Base-by-base conservation (phyloP, 352 stramenopile species). In the Phytopythium boreale region DNA sequence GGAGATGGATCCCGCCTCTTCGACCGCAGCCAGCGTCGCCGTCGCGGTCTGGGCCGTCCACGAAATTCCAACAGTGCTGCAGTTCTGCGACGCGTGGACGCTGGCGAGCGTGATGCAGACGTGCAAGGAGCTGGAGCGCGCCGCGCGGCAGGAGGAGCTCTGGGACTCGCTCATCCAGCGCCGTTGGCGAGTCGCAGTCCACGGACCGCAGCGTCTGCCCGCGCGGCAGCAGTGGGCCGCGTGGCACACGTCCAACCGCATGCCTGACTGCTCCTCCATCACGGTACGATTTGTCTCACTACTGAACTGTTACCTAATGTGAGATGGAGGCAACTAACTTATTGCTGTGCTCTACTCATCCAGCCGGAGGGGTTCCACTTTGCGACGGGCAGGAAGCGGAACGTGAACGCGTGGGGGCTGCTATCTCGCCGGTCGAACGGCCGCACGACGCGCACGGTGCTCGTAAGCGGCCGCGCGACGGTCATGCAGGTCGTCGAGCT, bases 401-500 rank as follows among this genome's bases (percentile, higher is more conserved):
- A 53, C 20, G 51, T 87, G n/a, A 63, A 52, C 44, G 56, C 76
- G 7, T 88, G 79, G 79, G 74, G 68, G 2, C 57, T 80, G 34
- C 67, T 88, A 15, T 74, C 75, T 50, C 77, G 67, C 31, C 77
- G 79, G 3, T 88, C 79, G 1, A 88, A 88, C 36, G 79, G 79
- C 20, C 77, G 70, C 36, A 88, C 79, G 20, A 88, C 77, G 31
- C 71, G 79, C 6, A 82, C 79, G 0, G 77, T 88, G 29, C 55
- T 88, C 24, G 56, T 82, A 24, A 69, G 74, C 17, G 71, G 77
- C 56, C 74, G 74, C 43, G 71, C 76, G 11, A 69, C 72, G 0
- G 77, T 84, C 22, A 81, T 77, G 63, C 79, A 88, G 62, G 74
- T 88, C 49, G 76, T 87, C 24, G 73, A 87, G 63, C 67, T 88